These are phyloP conservation scores for Narthecium ossifragum DNA, from an alignment of 106 monocot species.

Conservation along the genomic window DNA sequence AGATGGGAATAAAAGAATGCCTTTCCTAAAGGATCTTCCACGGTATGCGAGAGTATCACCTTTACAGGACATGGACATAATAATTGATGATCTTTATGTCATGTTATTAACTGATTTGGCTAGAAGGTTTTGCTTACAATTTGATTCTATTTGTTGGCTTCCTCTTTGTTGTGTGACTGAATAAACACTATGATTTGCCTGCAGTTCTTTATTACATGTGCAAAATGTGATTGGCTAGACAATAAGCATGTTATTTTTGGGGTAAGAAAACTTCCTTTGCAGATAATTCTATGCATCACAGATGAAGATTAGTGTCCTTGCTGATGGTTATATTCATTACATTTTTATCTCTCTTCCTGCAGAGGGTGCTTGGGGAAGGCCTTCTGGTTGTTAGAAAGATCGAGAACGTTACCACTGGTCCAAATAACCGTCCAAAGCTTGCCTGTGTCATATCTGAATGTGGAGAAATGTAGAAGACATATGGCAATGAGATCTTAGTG, in stretches of 20 bases:
- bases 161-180: no score
- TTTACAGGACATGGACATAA: background rate
- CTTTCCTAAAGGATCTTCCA: background rate
- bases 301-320: background rate
- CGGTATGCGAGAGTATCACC: background rate
- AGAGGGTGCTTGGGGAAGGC: slow-evolving; percentile 93
- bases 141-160: background rate
- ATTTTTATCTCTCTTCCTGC: slow-evolving; percentile 1
- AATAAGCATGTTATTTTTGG: slow-evolving; percentile 99
- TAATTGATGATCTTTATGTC: background rate
- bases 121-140: background rate
- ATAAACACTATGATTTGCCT: slow-evolving; percentile 2
- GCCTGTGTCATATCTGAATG: slow-evolving; percentile 78
- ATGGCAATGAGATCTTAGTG: no score
- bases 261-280: slow-evolving; percentile 40
- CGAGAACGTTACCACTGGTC: slow-evolving; percentile 94
- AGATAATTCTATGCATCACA: background rate
- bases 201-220: slow-evolving; percentile 96
- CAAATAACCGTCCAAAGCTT: slow-evolving; percentile 88
- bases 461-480: slow-evolving; percentile 95
- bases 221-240: slow-evolving; percentile 97
- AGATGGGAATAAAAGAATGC: background rate
- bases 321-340: background rate
- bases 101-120: background rate
- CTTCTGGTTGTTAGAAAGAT: slow-evolving; percentile 84